A percentile compares a stretch with the other conserved stretches of the same genome.
phyloP scores from a whole-genome alignment of 495 filamentous ascomycete species.

The Astrothelium subdiscretum region DNA sequence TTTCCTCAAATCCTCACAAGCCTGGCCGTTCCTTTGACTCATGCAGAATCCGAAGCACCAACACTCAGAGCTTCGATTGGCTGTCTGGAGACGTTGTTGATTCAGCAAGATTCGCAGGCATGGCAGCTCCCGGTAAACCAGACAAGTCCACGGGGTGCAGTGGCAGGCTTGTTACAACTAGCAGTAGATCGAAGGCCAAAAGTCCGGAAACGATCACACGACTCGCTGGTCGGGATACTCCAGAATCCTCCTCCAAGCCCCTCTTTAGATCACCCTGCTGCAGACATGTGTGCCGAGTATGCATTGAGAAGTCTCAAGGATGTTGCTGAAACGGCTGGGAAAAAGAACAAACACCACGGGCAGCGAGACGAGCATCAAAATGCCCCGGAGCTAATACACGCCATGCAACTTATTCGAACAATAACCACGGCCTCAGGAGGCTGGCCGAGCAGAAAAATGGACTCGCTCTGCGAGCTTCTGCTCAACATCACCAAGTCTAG shows the following conservation, averaged over 20 bases:
- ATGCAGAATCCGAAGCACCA: constrained; percentile 76
- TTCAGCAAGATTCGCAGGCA: constrained; percentile 74
- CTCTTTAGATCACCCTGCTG: constrained; percentile 80
- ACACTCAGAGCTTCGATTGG: constrained; percentile 83
- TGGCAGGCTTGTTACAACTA: constrained; percentile 73
- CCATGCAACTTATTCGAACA: constrained; percentile 79
- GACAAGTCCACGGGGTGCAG: constrained; percentile 77
- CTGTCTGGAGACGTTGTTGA: constrained; percentile 73
- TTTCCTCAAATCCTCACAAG: constrained; percentile 85
- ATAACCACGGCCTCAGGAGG: constrained; percentile 76
- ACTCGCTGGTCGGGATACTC: constrained; percentile 73
- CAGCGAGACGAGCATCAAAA: constrained; percentile 41
- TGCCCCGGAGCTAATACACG: constrained; percentile 79
- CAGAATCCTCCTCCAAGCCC: constrained; percentile 77
- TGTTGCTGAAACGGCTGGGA: constrained; percentile 50
- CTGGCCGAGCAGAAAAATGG: constrained; percentile 96
- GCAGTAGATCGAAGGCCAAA: constrained; percentile 85
- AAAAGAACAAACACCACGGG: constrained; percentile 51
- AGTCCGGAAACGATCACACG: constrained; percentile 87
- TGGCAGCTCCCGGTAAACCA: constrained; percentile 79
- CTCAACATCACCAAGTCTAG: constrained; percentile 76
- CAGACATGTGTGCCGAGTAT: constrained; percentile 90
- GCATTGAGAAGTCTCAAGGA: constrained; percentile 65
- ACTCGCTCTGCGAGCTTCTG: constrained; percentile 75
- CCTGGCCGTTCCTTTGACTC: constrained; percentile 69